Conservation (phyloP, 2,329 filamentous ascomycete species). For the Monosporascus sp. region DNA sequence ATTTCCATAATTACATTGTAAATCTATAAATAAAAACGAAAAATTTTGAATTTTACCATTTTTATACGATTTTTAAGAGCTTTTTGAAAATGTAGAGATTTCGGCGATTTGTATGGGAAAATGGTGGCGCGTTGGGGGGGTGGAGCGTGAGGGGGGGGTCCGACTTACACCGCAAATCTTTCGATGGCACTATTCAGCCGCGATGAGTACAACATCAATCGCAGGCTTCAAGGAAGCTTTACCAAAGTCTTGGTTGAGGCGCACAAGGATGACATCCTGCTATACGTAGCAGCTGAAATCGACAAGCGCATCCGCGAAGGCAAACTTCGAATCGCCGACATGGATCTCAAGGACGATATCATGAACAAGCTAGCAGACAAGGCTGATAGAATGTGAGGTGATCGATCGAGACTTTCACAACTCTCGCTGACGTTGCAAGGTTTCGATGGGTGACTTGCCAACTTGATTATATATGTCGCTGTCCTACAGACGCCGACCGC, state of each 20-base stretch:
- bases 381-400: constrained; percentile 14
- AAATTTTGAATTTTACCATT: too few relatives aligned
- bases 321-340: constrained; percentile 5
- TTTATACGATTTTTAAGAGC: too few relatives aligned
- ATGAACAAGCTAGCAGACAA: constrained; percentile 4
- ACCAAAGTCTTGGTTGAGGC: constrained; percentile 7
- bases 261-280: constrained; percentile 13
- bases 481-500: constrained; percentile 8
- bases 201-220: constrained; percentile 8
- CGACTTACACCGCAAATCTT: constrained; percentile 7
- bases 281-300: constrained; percentile 15
- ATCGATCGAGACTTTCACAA: not conserved
- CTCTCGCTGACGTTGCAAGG: constrained; percentile 1
- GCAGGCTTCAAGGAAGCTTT: constrained; percentile 8
- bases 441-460: constrained; percentile 16
- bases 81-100: too few relatives aligned
- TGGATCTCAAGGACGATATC: constrained; percentile 11
- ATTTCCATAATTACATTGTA: too few relatives aligned
- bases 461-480: constrained; percentile 10
- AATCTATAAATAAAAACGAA: too few relatives aligned
- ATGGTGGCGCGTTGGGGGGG: too few relatives aligned
- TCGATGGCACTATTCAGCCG: constrained; percentile 13
- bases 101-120: too few relatives aligned
- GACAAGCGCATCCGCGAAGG: constrained; percentile 5
- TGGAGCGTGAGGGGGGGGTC: too few relatives aligned